Evolutionary conservation across 177 flowering plant species (phyloP).

Genomic region (Vitis hybrid): DNA sequence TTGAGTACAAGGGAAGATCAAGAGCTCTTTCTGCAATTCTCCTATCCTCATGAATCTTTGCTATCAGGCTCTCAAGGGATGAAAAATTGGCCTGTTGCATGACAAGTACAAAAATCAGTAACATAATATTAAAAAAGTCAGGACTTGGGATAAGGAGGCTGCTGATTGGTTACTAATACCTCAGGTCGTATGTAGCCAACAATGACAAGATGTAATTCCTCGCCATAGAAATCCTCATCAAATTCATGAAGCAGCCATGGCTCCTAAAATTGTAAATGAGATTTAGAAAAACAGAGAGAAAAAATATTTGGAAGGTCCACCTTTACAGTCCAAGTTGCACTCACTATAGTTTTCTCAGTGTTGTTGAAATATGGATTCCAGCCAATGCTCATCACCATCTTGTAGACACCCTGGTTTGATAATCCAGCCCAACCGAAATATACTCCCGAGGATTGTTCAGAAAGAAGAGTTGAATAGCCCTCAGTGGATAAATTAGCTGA

Average conservation of each 20-base stretch:
- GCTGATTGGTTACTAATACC: conserved; percentile 39
- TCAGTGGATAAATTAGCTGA: conserved; percentile 83
- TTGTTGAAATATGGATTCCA: conserved; percentile 97
- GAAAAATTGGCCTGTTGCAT: conserved; percentile 74
- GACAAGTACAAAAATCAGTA: conserved; percentile 6
- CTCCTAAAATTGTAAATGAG: conserved; percentile 51
- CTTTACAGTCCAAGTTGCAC: conserved; percentile 23
- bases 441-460: conserved; percentile 80
- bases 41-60: conserved; percentile 75
- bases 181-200: conserved; percentile 93
- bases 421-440: conserved; percentile 98
- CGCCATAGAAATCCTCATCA: conserved; percentile 87
- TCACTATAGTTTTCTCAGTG: conserved; percentile 84
- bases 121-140: neutral
- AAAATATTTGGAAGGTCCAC: neutral
- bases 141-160: neutral
- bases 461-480: conserved; percentile 51
- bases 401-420: conserved; percentile 65
- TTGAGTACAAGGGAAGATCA: conserved; percentile 69
- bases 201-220: conserved; percentile 73
- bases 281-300: neutral
- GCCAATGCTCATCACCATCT: conserved; percentile 98
- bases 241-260: conserved; percentile 98
- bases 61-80: conserved; percentile 69
- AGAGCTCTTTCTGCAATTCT: conserved; percentile 79